Evolutionary conservation across 129 eudicot species (phyloP).

Genomic region (Tagetes patula): DNA sequence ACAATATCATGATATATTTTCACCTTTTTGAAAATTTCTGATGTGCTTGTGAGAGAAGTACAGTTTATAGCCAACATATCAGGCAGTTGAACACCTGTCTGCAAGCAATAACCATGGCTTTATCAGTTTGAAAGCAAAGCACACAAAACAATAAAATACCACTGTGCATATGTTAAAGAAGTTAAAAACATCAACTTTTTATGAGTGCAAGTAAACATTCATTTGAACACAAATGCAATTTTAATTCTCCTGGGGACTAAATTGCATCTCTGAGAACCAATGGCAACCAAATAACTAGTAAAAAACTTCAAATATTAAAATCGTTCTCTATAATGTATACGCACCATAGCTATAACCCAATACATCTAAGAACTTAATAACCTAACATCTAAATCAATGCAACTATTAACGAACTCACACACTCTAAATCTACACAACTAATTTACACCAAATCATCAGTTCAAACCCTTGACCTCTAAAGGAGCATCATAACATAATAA

Average conservation of each 20-base stretch:
- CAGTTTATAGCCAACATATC: conserved; percentile 19
- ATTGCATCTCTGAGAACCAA: neutral
- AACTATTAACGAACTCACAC: too few species aligned
- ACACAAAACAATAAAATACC: neutral
- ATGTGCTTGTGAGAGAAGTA: conserved; percentile 30
- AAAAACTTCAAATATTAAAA: neutral
- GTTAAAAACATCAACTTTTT: neutral
- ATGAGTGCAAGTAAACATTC: neutral
- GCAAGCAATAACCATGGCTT: conserved; percentile 27
- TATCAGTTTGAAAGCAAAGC: conserved; percentile 10
- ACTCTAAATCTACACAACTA: too few species aligned
- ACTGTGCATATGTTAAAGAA: neutral
- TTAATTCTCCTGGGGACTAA: neutral
- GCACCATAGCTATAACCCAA: neutral
- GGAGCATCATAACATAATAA: neutral
- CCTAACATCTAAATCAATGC: neutral
- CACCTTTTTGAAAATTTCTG: conserved; percentile 73
- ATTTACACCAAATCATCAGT: too few species aligned
- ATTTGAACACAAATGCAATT: neutral
- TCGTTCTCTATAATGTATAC: neutral
- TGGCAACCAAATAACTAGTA: neutral
- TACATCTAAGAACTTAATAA: neutral
- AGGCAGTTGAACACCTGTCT: conserved; percentile 61
- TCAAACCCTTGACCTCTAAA: too few species aligned
- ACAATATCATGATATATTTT: neutral